Base-by-base conservation (phyloP, 2,329 filamentous ascomycete species). In the Epichloe sibirici region DNA sequence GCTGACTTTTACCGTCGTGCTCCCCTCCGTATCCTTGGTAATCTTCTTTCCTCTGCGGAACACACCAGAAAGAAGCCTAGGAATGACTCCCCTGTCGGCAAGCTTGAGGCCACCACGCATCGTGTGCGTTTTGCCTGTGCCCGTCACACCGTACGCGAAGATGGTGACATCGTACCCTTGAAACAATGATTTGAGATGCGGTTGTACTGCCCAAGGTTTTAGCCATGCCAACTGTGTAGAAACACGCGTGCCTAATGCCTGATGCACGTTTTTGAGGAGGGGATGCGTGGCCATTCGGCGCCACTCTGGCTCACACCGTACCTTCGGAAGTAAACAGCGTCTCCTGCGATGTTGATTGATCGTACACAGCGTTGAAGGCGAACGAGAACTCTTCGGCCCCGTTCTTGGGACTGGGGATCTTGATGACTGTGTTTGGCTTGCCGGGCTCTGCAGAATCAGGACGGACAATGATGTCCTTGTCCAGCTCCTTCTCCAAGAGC, bases 401-500 rank as follows among this genome's bases (percentile, higher is more conserved):
- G 63, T 96, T 96, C 73, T 93, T 95, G 0, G 91, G 90, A 65
- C 90, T 96, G 3, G 91, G 91, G 62, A 97, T 94, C 66, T 86
- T 85, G 63, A 97, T 82, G 34, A 94, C 72, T 28, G 77, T 83
- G 56, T 78, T 81, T 21, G 82, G 76, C 58, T 76, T 78, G 58
- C 78, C 78, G 46, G 79, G 71, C 49, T 83, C 78, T 53, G 75
- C 78, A 56, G 77, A 80, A 47, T 83, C 83, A 8, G 82, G 78
- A 48, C 72, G 75, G 59, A 97, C 85, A 60, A 97, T 95, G 55
- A 88, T 79, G 71, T 97, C 91, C 69, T 86, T 86, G 64, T 93
- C 87, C 54, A 85, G 75, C 74, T 97, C 93, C 57, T 85, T 83
- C 61, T 88, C 85, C 57, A 96, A 81, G 57, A 96, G 79, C 50